Base-by-base conservation (phyloP, 1,284 basidiomycete genomes). In the Austroboletus rostrupii region DNA sequence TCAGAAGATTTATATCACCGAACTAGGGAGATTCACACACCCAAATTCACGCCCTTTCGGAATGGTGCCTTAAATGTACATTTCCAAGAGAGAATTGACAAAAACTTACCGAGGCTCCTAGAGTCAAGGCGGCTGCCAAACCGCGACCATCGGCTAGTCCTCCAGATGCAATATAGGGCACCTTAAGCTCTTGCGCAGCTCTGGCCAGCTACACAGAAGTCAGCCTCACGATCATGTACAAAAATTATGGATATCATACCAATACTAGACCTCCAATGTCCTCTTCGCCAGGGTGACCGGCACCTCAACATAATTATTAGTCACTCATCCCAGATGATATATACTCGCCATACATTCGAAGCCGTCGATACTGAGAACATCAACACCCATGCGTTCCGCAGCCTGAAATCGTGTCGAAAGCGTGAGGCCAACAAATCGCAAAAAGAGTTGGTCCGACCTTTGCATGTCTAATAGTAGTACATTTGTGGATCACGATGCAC, bases 281-380 rank as follows among this genome's bases (percentile, higher is more conserved):
- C 50, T 97, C 90, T 65, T 97, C 95, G 54, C 94, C 94, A 6
- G 93, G 94, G 68, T 97, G 92, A 28, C 94, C 94, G 35, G 92
- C 92, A 64, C 88, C 88, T 90, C 64, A 29, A 36, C 3, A 43
- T 28, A 9, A 1, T 13, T 31, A 29, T 52, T 35, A 45, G 32
- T 5, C 4, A 41, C 45, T 31, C 43, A 20, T 33, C 43, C 53
- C 20, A 42, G 35, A 40, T 28, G 47, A 19, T 28, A 4, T 0
- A 45, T 14, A 38, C 20, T 43, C 3, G 38, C 58, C 76, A 29
- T 53, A 84, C 91, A 94, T 74, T 94, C 92, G 57, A 94, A 91
- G 0, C 92, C 91, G 57, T 94, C 92, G 33, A 94, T 92, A 56
- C 87, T 90, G 28, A 97, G 66, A 46, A 92, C 76, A 70, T 97